Conservation (phyloP, 2,329 filamentous ascomycete species). For the Ophiostoma sp. region DNA sequence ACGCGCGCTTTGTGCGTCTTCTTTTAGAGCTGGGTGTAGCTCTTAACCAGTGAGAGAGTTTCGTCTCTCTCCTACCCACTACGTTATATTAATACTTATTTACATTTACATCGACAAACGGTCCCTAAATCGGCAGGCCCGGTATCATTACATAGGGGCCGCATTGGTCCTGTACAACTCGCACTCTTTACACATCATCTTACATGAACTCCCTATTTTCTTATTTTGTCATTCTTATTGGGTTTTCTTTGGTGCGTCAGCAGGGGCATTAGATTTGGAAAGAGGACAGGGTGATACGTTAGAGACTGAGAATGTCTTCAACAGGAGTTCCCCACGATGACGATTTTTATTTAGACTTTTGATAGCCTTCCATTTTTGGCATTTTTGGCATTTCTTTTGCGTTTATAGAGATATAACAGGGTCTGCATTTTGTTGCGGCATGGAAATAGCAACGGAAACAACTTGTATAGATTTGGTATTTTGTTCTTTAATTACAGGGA, state of each 20-base stretch:
- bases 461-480: conserved; percentile 1
- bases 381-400: background rate
- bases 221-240: background rate
- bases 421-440: conserved; percentile 13
- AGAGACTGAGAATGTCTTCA: background rate
- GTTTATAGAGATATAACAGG: background rate
- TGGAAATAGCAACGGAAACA: background rate
- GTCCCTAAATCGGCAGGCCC: conserved; percentile 15
- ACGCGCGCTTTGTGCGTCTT: conserved; percentile 63
- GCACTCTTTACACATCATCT: background rate
- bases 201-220: background rate
- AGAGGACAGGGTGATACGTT: background rate
- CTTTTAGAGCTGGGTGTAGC: conserved; percentile 60
- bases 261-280: background rate
- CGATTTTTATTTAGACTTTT: background rate
- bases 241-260: background rate
- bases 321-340: background rate
- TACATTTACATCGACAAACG: background rate
- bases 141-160: background rate
- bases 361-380: background rate
- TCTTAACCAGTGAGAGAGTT: conserved; percentile 39
- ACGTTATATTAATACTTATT: background rate
- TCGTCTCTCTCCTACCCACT: background rate
- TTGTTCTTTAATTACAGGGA: background rate
- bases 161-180: background rate